These are phyloP conservation scores for Westerdykella aurantiaca DNA, from an alignment of 2,329 filamentous ascomycete species.

Conservation along the genomic window DNA sequence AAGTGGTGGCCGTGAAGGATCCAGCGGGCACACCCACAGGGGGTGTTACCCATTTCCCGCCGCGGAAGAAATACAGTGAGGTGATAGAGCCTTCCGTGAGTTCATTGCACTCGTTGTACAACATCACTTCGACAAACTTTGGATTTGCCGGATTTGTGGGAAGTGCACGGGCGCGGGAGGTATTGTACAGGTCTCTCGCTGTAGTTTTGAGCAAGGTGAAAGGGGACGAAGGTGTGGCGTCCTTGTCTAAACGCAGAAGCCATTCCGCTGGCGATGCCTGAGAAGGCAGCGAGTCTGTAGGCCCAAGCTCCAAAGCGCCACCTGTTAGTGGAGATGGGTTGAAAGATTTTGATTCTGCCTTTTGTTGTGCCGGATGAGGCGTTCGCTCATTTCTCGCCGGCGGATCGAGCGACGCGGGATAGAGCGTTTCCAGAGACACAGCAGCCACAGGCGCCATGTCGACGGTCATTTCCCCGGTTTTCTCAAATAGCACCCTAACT, in stretches of 20 bases:
- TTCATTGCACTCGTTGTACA: conserved; percentile 59
- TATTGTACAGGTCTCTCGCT: conserved; percentile 63
- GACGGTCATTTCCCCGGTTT: conserved; percentile 30
- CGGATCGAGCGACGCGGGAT: conserved; percentile 51
- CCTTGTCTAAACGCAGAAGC: conserved; percentile 50
- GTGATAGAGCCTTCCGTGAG: conserved; percentile 84
- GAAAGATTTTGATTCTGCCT: conserved; percentile 16
- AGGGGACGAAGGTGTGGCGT: conserved; percentile 49
- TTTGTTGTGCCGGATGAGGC: conserved; percentile 10
- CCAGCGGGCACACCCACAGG: conserved; percentile 39
- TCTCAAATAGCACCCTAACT: conserved; percentile 41
- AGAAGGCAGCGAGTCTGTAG: conserved; percentile 23
- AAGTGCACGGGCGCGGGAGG: conserved; percentile 60
- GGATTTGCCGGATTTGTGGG: conserved; percentile 23
- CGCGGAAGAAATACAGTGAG: conserved; percentile 73
- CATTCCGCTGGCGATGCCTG: conserved; percentile 33
- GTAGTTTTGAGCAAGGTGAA: conserved; percentile 87
- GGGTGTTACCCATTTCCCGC: conserved; percentile 74
- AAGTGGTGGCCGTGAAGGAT: conserved; percentile 15
- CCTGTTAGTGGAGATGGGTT: conserved; percentile 32
- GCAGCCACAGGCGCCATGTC: conserved; percentile 38
- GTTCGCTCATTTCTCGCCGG: conserved; percentile 28
- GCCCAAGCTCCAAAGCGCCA: conserved; percentile 30
- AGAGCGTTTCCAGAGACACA: conserved; percentile 49
- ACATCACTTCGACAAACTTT: conserved; percentile 61